Conservation (phyloP, 2,329 filamentous ascomycete genomes). For the Periconia sp. region DNA sequence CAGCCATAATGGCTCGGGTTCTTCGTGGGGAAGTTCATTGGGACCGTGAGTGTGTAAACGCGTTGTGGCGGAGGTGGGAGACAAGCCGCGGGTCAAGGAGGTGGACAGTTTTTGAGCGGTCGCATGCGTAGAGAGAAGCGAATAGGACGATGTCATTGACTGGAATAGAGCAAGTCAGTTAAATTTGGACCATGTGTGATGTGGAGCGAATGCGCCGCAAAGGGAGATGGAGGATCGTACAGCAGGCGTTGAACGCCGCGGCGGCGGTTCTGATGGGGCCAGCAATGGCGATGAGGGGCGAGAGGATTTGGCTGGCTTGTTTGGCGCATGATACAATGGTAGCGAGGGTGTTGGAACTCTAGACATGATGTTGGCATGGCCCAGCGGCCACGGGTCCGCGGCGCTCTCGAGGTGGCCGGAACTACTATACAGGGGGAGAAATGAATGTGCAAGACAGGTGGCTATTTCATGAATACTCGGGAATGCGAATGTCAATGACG, state of each 20-base stretch:
- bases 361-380: constrained; percentile 62
- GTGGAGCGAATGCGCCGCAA: neutral
- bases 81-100: constrained; percentile 79
- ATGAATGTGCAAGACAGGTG: neutral
- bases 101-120: constrained; percentile 77
- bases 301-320: constrained; percentile 27
- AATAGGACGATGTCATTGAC: constrained; percentile 55
- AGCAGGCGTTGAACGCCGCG: constrained; percentile 32
- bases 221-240: constrained; percentile 19
- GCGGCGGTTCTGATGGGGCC: constrained; percentile 27
- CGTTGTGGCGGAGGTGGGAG: constrained; percentile 76
- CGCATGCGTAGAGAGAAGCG: constrained; percentile 73
- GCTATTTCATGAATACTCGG: constrained; percentile 23
- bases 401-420: constrained; percentile 33
- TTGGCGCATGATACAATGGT: constrained; percentile 57
- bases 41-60: constrained; percentile 80
- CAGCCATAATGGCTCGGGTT: constrained; percentile 91
- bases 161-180: constrained; percentile 21
- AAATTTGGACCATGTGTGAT: neutral
- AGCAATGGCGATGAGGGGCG: constrained; percentile 33
- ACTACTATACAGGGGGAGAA: neutral
- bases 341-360: constrained; percentile 60
- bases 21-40: constrained; percentile 93
- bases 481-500: neutral
- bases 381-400: constrained; percentile 32